Percentiles rank a stretch among this genome's conserved stretches.
These are phyloP conservation scores for Didymella glomerata DNA, from an alignment of 2,329 filamentous ascomycete species.

Conservation along the genomic window DNA sequence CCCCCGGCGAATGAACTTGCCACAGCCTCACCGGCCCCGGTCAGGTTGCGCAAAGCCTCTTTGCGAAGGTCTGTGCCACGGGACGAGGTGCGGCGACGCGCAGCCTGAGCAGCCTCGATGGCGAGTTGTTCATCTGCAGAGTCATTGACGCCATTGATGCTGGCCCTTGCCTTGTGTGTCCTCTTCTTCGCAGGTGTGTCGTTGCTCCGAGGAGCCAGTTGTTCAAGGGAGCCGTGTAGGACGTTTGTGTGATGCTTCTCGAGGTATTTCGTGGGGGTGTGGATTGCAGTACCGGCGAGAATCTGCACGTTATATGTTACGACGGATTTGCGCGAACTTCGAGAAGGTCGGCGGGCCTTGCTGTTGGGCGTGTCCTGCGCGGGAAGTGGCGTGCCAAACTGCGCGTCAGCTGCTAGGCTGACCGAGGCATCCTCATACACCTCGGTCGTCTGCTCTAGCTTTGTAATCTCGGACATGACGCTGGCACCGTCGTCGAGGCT, in stretches of 20 bases:
- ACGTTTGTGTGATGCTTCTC: conserved; percentile 51
- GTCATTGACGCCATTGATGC: conserved; percentile 30
- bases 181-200: conserved; percentile 35
- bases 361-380: conserved; percentile 30
- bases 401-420: conserved; percentile 7
- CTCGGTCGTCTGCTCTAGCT: conserved; percentile 41
- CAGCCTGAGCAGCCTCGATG: conserved; percentile 44
- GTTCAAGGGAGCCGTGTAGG: conserved; percentile 41
- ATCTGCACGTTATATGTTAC: conserved; percentile 73
- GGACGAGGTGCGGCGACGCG: conserved; percentile 44
- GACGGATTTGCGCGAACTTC: conserved; percentile 65
- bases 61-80: conserved; percentile 47
- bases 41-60: conserved; percentile 44
- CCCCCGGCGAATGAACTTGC: conserved; percentile 48
- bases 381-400: conserved; percentile 28
- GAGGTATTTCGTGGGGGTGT: conserved; percentile 60
- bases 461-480: conserved; percentile 55
- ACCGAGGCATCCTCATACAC: conserved; percentile 30
- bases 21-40: conserved; percentile 40
- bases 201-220: conserved; percentile 22
- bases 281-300: conserved; percentile 68
- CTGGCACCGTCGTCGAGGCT: conserved; percentile 70
- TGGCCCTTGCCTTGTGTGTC: conserved; percentile 22
- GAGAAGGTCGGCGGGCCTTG: conserved; percentile 47
- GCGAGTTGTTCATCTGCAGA: conserved; percentile 45